Conservation (phyloP, 306 rosid species). For the Medicago ruthenica region DNA sequence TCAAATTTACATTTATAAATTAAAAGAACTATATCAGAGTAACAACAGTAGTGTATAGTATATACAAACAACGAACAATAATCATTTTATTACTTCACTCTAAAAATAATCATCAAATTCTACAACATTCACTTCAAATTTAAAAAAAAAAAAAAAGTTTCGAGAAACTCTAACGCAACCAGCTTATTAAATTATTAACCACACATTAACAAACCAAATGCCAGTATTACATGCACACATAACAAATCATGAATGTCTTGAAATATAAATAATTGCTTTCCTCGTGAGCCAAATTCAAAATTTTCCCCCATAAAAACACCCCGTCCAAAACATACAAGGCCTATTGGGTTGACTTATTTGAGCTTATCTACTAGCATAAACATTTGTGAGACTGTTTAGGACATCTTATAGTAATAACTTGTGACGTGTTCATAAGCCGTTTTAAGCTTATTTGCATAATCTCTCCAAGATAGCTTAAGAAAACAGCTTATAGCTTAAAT, state of each 20-base stretch:
- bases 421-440: no score
- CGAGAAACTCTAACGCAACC: background rate
- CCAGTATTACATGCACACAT: background rate
- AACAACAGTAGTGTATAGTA: background rate
- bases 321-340: background rate
- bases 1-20: background rate
- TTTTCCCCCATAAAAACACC: background rate
- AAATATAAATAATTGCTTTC: background rate
- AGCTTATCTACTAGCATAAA: no score
- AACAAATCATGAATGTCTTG: background rate
- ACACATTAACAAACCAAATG: background rate
- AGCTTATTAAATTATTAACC: background rate
- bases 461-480: no score
- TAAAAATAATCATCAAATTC: background rate
- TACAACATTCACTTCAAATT: background rate
- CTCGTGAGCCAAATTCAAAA: background rate
- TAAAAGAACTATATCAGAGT: background rate
- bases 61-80: background rate
- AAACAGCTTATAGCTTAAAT: no score
- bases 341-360: no score
- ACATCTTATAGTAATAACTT: no score
- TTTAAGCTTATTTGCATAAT: no score
- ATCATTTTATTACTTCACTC: background rate
- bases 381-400: no score
- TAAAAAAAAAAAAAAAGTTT: background rate